Base-by-base conservation (phyloP, 257 asterid species). In the Nicotiana sylvestris region DNA sequence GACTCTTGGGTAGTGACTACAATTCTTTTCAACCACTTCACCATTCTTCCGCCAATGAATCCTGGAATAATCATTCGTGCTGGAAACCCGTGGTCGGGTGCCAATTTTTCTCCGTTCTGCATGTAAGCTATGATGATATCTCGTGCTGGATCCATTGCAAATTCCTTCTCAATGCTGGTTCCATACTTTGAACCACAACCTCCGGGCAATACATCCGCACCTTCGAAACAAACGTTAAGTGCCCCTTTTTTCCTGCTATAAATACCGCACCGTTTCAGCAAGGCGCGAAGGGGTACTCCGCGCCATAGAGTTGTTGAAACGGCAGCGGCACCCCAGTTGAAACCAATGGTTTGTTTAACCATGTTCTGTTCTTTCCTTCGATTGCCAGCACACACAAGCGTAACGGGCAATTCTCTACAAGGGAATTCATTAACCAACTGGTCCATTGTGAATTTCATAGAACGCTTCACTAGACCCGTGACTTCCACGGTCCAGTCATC, bases 261-360 rank as follows among this genome's bases (percentile, higher is more conserved):
- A 3, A 96, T 65, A 9, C 99, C 99, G 37, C 98, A 94, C 3
- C 94, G 85, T 21, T 88, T 92, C 39, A 94, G 72, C 0, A 96
- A 6, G n/a, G 87, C 90, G 81, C 89, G 91, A 5, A 96, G 89
- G 0, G 98, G 93, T 62, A 96, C 97, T 5, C 99, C 98, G 39
- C 94, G 90, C 98, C 99, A 96, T 76, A 94, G 86, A 0, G 98
- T 90, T 29, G 95, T 94, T 57, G 98, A 94, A 9, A 92, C 78
- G 6, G 92, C 99, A 2, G 97, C 93, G 0, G 98, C 92, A 1
- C 99, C 99, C 98, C 98, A 94, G 89, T 94, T 94, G 90, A 93
- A 96, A 2, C 98, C 99, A 65, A 87, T 86, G 1, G 95, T 93
- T n/a, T 96, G 86, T 4, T 93, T 91, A 0, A 92, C 95, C 99